phyloP scores from a whole-genome alignment of 2,329 filamentous ascomycete genomes.

The Ascochyta koolunga region DNA sequence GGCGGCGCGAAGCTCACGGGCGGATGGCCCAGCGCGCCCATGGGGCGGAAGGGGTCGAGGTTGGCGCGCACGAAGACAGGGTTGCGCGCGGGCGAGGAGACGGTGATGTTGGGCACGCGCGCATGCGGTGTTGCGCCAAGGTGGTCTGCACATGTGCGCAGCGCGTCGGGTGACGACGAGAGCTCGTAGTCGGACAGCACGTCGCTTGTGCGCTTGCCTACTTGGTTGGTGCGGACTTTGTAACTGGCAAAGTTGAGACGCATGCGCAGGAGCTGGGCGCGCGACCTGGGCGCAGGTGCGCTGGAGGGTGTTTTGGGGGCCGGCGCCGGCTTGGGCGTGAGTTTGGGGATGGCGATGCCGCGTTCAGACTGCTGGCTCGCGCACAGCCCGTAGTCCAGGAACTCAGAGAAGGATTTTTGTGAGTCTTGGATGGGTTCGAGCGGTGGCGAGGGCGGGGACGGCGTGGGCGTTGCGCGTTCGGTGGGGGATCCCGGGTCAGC shows the following conservation, averaged over 20 bases:
- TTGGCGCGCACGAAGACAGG: conserved; percentile 38
- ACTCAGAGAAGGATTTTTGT: conserved; percentile 53
- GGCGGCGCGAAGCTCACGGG: conserved; percentile 47
- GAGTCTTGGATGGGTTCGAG: conserved; percentile 31
- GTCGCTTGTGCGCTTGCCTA: conserved; percentile 65
- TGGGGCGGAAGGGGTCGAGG: conserved; percentile 39
- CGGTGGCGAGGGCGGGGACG: conserved; percentile 9
- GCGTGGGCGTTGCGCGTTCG: conserved; percentile 41
- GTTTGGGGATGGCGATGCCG: conserved; percentile 9
- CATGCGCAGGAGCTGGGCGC: conserved; percentile 69
- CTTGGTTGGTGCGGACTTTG: conserved; percentile 76
- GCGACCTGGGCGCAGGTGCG: conserved; percentile 49
- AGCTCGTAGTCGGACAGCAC: conserved; percentile 52
- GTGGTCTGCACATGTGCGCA: conserved; percentile 3
- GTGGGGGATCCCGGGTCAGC: conserved; percentile 42
- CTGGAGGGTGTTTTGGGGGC: conserved; percentile 15
- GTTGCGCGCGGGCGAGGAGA: conserved; percentile 35
- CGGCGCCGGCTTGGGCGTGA: not conserved
- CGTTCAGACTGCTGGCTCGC: conserved; percentile 48
- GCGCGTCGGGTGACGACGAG: conserved; percentile 25
- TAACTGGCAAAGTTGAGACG: conserved; percentile 75
- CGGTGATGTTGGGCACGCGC: conserved; percentile 35
- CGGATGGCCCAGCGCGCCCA: conserved; percentile 42
- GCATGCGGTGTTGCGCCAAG: not conserved
- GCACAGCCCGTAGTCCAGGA: conserved; percentile 55